Evolutionary conservation across 257 asterid species (phyloP).

Genomic region (Primulina eburnea): DNA sequence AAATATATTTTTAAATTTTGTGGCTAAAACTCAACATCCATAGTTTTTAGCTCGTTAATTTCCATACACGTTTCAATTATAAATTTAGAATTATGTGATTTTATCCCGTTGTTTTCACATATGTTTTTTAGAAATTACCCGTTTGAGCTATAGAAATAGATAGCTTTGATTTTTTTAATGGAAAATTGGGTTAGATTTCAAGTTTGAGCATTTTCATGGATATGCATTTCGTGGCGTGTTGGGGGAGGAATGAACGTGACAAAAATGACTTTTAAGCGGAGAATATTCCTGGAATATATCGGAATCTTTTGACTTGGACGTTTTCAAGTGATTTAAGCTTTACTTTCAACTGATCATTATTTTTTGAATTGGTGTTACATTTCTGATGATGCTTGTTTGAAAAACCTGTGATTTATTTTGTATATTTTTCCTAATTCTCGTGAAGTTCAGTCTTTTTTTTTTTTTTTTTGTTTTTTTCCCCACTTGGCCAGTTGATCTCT

Average conservation of each 20-base stretch:
- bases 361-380: too few species aligned
- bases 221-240: background rate
- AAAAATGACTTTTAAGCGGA: background rate
- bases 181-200: background rate
- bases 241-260: background rate
- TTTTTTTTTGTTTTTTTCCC: too few species aligned
- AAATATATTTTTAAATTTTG: too few species aligned
- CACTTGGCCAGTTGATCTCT: background rate
- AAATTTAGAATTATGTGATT: too few species aligned
- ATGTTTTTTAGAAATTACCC: background rate
- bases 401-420: background rate
- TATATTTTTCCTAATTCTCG: background rate
- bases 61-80: too few species aligned
- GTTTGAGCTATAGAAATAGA: background rate
- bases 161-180: background rate
- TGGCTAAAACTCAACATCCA: too few species aligned
- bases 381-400: background rate
- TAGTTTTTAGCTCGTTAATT: too few species aligned
- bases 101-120: too few species aligned
- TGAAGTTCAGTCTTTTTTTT: too few species aligned
- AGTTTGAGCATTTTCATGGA: too few species aligned
- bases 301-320: constrained; percentile 1
- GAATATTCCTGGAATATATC: constrained; percentile 17
- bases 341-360: background rate
- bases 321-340: background rate